Percentiles rank a stretch among this genome's conserved stretches.
Conservation (phyloP, 441 rosid species). For the Bruguiera hainesii region DNA sequence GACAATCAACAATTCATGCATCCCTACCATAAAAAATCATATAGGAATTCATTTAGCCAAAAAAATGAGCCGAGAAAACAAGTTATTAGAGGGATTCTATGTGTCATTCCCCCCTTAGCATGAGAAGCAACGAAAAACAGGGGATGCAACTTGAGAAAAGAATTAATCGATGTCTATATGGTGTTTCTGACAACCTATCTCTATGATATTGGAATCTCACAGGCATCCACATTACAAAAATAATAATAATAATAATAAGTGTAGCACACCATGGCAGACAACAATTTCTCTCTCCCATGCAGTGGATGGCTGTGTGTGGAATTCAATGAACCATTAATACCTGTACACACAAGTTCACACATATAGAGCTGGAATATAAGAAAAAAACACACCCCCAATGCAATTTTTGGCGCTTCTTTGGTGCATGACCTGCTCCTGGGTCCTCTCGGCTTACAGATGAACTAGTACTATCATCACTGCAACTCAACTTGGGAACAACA, state of each 20-base stretch:
- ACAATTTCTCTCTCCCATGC: too few species aligned
- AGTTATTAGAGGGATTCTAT: not conserved
- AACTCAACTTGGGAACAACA: conserved; percentile 10
- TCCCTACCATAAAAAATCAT: too few species aligned
- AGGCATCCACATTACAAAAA: too few species aligned
- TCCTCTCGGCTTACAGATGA: conserved; percentile 7
- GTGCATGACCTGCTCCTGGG: conserved; percentile 2
- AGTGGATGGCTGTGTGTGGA: too few species aligned
- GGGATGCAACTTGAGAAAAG: not conserved
- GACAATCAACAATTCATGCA: not conserved
- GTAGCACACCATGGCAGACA: too few species aligned
- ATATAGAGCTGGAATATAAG: not conserved
- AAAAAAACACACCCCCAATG: conserved; percentile 25
- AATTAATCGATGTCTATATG: not conserved
- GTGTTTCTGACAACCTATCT: too few species aligned
- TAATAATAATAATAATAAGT: too few species aligned
- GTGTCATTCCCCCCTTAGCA: not conserved
- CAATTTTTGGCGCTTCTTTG: conserved; percentile 21
- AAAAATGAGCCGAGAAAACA: not conserved
- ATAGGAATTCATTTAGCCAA: not conserved
- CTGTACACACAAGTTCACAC: too few species aligned
- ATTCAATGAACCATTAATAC: not conserved
- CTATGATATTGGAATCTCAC: too few species aligned
- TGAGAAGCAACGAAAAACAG: not conserved
- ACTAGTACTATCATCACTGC: not conserved